Evolutionary conservation across 441 rosid species (phyloP).

Genomic region (Flueggea neowawraea): DNA sequence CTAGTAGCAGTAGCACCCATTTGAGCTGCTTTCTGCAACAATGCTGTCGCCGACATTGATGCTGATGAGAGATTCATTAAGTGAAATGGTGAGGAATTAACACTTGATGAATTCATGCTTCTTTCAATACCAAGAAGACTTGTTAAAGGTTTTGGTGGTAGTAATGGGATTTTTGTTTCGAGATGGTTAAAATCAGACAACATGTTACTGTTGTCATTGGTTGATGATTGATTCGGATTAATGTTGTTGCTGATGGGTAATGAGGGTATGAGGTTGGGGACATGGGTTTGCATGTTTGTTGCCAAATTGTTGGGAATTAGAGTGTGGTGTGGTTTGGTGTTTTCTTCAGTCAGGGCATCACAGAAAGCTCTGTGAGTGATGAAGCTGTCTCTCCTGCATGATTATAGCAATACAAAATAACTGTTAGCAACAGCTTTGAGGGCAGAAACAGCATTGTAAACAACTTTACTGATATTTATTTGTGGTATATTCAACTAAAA

Average conservation of each 20-base stretch:
- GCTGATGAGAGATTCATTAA: slow-evolving; percentile 19
- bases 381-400: slow-evolving; percentile 56
- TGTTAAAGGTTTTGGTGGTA: slow-evolving; percentile 8
- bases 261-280: slow-evolving; percentile 18
- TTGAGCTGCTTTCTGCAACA: slow-evolving; percentile 58
- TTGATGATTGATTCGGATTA: too few relatives aligned
- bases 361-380: slow-evolving; percentile 58
- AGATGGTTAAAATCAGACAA: slow-evolving; percentile 10
- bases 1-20: slow-evolving; percentile 43
- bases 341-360: slow-evolving; percentile 57
- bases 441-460: too few relatives aligned
- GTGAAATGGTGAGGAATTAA: slow-evolving; percentile 14
- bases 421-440: too few relatives aligned
- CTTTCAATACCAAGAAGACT: slow-evolving; percentile 17
- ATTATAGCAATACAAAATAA: not conserved
- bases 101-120: slow-evolving; percentile 1
- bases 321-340: slow-evolving; percentile 23
- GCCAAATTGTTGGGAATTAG: slow-evolving; percentile 11
- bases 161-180: slow-evolving; percentile 10
- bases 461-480: too few relatives aligned
- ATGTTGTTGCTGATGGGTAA: slow-evolving; percentile 17
- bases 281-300: slow-evolving; percentile 17
- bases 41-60: slow-evolving; percentile 52
- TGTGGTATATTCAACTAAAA: too few relatives aligned
- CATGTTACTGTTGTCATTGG: not conserved